Base-by-base conservation (phyloP, 495 filamentous ascomycete genomes). In the Aspergillus nidulans region DNA sequence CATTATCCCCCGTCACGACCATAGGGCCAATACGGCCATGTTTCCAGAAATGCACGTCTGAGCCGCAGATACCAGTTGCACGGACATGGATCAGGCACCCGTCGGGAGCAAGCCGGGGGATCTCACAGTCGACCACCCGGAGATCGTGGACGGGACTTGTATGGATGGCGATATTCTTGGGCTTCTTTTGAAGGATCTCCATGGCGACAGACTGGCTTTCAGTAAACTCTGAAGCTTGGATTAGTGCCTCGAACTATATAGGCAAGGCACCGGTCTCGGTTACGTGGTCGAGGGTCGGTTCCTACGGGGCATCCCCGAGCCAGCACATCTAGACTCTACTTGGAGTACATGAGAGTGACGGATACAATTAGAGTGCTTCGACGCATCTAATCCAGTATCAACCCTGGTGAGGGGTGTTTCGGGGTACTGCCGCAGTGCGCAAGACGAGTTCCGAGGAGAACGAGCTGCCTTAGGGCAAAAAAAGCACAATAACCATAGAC, bases 1-100 rank as follows among this genome's bases (percentile, higher is more conserved):
- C 82, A 21, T 87, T 68, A 8, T 86, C 85, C 36, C 76, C 73
- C 25, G 75, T 82, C 45, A 84, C 79, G 47, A 83, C 76, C 58
- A 89, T 81, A 54, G 82, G 80, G 9, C 86, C 86, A 56, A 88
- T 88, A 62, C 81, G 81, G 49, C 83, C 86, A 60, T 87, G 83
- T 56, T 85, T 84, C 73, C 85, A 89, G 70, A 88, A 89, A 49
- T 84, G 82, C 10, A 88, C 75, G 65, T 89, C 86, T 0, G 84
- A 87, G 43, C 61, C 74, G 59, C 74, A 75, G 63, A 63, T 68
- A 1, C 72, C 75, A 7, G 73, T 71, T 4, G 68, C 71, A 40
- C 73, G 73, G 32, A 77, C 59, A 34, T 77, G 73, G 30, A 76
- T 41, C n/a, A 71, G 56, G 10, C 76, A 76, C 59, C 77, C 68